Conservation (phyloP, 2,329 filamentous ascomycete genomes). For the Tolypocladium sp. region DNA sequence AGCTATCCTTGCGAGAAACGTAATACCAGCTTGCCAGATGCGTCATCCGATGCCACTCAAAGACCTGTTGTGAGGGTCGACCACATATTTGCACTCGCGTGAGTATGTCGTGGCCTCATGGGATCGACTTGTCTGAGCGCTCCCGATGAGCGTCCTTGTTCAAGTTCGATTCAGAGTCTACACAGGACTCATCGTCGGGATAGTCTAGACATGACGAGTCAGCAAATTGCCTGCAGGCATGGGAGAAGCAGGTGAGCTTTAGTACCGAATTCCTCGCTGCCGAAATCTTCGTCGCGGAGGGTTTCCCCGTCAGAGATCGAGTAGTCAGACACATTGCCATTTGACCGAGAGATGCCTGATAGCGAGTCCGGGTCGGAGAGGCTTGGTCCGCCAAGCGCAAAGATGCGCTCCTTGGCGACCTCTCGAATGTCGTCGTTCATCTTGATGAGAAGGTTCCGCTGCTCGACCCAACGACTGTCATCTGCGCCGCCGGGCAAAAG, state of each 20-base stretch:
- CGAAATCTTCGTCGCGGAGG: background rate
- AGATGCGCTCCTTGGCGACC: background rate
- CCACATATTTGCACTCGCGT: too few species aligned
- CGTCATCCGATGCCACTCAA: too few species aligned
- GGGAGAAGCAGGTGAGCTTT: too few species aligned
- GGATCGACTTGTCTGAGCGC: too few species aligned
- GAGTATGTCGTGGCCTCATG: too few species aligned
- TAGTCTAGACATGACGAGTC: too few species aligned
- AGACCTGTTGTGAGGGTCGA: too few species aligned
- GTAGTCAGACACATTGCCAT: background rate
- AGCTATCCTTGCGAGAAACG: too few species aligned
- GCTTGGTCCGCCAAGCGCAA: background rate
- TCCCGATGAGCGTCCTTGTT: too few species aligned
- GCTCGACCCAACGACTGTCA: background rate
- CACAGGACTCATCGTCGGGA: too few species aligned
- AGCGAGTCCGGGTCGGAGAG: background rate
- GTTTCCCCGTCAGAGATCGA: background rate
- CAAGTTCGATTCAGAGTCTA: too few species aligned
- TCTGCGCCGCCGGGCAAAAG: background rate
- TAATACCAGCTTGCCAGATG: too few species aligned
- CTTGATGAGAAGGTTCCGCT: conserved; percentile 3
- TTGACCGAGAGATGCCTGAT: background rate
- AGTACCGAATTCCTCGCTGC: background rate
- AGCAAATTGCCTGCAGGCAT: background rate
- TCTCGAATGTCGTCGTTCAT: conserved; percentile 1